phyloP scores from a whole-genome alignment of 1,284 basidiomycete genomes.

The Bjerkandera adusta region DNA sequence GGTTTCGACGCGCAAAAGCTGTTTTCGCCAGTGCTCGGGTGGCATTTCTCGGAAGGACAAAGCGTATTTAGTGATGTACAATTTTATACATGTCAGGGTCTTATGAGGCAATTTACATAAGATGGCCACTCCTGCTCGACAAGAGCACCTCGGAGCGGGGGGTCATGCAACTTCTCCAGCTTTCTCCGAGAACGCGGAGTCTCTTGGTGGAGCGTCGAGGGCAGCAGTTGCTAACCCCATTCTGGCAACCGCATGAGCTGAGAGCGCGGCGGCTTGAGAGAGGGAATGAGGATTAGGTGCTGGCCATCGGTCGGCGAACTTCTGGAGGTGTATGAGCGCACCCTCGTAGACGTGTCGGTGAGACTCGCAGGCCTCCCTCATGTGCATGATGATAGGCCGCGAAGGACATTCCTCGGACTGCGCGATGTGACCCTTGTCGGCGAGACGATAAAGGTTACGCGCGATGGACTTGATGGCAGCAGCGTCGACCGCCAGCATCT shows the following conservation, averaged over 20 bases:
- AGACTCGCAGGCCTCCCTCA: neutral
- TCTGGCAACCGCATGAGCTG: neutral
- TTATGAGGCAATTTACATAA: too few relatives aligned
- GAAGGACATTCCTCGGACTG: neutral
- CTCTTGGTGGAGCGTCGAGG: too few relatives aligned
- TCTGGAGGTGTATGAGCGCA: neutral
- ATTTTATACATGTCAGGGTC: neutral
- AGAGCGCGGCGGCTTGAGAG: neutral
- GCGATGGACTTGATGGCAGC: neutral
- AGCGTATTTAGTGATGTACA: neutral
- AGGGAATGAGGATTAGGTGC: neutral
- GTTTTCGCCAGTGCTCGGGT: too few relatives aligned
- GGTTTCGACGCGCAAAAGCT: too few relatives aligned
- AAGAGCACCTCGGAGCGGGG: too few relatives aligned
- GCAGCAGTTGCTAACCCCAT: neutral
- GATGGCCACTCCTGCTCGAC: too few relatives aligned
- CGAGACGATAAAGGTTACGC: neutral
- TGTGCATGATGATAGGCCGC: neutral
- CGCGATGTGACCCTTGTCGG: neutral
- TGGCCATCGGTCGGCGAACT: neutral
- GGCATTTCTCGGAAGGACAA: neutral
- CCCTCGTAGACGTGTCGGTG: neutral
- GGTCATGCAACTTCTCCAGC: too few relatives aligned
- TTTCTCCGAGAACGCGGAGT: neutral
- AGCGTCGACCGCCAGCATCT: neutral